Conservation (phyloP, 2,329 filamentous ascomycete genomes). For the Neophaeococcomyces aloes region DNA sequence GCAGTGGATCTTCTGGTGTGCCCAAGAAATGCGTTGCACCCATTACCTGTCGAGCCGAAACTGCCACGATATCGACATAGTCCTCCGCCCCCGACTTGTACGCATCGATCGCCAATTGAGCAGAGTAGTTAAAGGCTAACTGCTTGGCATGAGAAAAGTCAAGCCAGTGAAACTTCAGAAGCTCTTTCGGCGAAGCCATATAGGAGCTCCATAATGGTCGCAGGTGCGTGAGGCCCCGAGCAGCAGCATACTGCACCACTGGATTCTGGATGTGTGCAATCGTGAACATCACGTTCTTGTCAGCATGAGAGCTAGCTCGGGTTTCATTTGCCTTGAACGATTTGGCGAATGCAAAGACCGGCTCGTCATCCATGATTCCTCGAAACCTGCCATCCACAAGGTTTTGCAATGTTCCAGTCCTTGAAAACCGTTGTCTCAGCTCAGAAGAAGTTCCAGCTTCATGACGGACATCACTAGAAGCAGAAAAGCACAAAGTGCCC, state of each 20-base stretch:
- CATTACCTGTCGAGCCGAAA: conserved; percentile 69
- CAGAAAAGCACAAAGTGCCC: conserved; percentile 70
- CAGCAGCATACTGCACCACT: conserved; percentile 67
- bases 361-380: conserved; percentile 63
- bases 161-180: conserved; percentile 64
- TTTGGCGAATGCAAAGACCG: conserved; percentile 70
- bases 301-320: conserved; percentile 21
- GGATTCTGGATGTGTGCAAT: conserved; percentile 68
- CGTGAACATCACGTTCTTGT: conserved; percentile 55
- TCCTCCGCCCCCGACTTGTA: conserved; percentile 62
- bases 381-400: conserved; percentile 56
- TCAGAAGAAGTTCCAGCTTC: conserved; percentile 58
- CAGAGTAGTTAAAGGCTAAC: conserved; percentile 63
- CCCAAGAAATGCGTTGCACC: conserved; percentile 67
- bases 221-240: conserved; percentile 67
- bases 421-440: conserved; percentile 59
- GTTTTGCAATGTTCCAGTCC: conserved; percentile 56
- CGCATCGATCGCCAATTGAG: conserved; percentile 59
- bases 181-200: conserved; percentile 51
- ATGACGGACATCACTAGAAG: conserved; percentile 55
- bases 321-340: conserved; percentile 44
- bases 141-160: conserved; percentile 56
- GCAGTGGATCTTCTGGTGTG: conserved; percentile 57
- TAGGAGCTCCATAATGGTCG: conserved; percentile 68
- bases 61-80: conserved; percentile 65